phyloP scores from a whole-genome alignment of 106 monocot species.

The Dendrobium nobile region DNA sequence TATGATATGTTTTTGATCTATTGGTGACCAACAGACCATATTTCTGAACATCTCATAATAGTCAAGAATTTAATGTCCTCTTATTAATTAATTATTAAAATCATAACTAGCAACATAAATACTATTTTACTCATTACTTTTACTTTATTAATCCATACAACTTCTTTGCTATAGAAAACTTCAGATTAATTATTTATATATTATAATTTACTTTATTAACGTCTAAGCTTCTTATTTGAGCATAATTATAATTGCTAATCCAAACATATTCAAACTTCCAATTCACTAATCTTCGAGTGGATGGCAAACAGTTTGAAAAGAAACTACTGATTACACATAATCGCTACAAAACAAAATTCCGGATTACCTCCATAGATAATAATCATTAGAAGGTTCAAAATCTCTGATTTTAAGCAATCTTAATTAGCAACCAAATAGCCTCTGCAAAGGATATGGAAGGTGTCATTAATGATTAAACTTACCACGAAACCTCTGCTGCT shows the following conservation, averaged over 20 bases:
- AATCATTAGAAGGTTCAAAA: background rate
- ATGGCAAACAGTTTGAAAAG: background rate
- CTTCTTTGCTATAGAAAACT: background rate
- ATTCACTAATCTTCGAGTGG: background rate
- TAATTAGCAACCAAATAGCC: background rate
- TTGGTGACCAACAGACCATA: too few species aligned
- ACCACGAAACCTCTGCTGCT: constrained; percentile 86
- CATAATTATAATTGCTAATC: background rate
- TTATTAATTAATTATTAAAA: too few species aligned
- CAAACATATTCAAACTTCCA: background rate
- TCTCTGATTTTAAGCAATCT: background rate
- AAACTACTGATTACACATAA: background rate
- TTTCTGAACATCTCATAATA: too few species aligned
- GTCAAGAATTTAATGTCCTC: too few species aligned
- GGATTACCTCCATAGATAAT: background rate
- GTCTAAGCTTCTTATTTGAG: background rate
- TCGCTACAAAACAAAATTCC: background rate
- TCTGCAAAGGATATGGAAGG: background rate
- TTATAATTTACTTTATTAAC: background rate
- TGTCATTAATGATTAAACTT: constrained; percentile 19
- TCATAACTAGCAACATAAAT: too few species aligned
- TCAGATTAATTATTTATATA: background rate
- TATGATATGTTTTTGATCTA: too few species aligned
- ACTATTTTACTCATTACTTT: background rate
- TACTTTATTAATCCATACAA: background rate